Percentiles rank a stretch among this genome's conserved stretches.
phyloP scores from a whole-genome alignment of 352 stramenopile species.

The Globisporangium yorkense region DNA sequence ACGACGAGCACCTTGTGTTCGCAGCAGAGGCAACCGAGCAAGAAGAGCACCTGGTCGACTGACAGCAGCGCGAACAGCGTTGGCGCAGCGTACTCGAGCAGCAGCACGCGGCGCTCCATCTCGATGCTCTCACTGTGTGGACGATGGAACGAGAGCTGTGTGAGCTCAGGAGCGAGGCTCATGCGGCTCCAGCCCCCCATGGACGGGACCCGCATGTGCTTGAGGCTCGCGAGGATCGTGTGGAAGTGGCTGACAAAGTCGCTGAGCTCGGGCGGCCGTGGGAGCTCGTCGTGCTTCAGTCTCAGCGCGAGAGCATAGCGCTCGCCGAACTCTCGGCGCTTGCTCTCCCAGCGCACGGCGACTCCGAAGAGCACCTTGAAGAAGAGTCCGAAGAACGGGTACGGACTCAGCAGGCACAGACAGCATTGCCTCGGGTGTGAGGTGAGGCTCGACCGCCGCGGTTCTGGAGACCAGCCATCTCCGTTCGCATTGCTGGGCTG shows the following conservation, averaged over 20 bases:
- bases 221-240: conserved; percentile 46
- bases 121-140: conserved; percentile 54
- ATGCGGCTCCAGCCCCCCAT: conserved; percentile 78
- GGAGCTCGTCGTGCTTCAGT: conserved; percentile 10
- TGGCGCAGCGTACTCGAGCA: conserved; percentile 69
- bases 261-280: conserved; percentile 28
- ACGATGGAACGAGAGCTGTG: conserved; percentile 67
- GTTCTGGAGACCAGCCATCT: not conserved
- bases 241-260: conserved; percentile 70
- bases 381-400: conserved; percentile 82
- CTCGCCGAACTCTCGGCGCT: conserved; percentile 31
- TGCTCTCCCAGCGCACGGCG: conserved; percentile 60
- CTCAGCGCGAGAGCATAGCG: conserved; percentile 21
- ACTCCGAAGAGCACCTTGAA: conserved; percentile 80
- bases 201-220: conserved; percentile 51
- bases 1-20: conserved; percentile 76
- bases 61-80: conserved; percentile 68
- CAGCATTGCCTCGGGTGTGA: conserved; percentile 45
- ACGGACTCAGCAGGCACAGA: conserved; percentile 66
- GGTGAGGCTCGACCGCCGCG: not conserved
- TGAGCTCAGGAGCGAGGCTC: conserved; percentile 45
- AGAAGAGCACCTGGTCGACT: conserved; percentile 72
- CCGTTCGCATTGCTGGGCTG: not conserved
- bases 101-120: conserved; percentile 48
- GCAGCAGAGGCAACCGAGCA: conserved; percentile 69